Conservation (phyloP, 2,329 filamentous ascomycete species). For the Neofusicoccum parvum region DNA sequence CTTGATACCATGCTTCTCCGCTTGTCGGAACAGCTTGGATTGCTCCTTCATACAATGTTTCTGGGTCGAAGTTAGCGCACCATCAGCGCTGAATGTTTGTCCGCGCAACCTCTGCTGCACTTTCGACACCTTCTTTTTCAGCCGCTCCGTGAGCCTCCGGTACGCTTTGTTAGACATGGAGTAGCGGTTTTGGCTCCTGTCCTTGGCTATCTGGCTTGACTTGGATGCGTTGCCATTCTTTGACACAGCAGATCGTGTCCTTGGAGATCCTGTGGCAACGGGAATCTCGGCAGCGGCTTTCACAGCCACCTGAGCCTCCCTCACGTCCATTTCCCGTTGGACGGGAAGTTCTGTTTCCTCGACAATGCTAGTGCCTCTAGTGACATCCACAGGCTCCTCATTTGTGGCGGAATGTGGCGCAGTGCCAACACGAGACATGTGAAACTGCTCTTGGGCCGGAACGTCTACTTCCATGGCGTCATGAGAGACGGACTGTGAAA, state of each 20-base stretch:
- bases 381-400: no score
- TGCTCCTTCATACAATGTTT: no score
- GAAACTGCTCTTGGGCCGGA: neutral
- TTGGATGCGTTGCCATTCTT: neutral
- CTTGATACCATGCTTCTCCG: neutral
- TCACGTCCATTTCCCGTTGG: neutral
- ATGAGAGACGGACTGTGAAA: neutral
- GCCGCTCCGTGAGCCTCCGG: no score
- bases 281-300: neutral
- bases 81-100: no score
- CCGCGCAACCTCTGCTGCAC: no score
- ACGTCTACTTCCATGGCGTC: constrained; percentile 7
- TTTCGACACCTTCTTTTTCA: no score
- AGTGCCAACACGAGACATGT: neutral
- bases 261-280: neutral
- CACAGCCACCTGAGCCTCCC: neutral
- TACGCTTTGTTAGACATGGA: no score
- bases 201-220: neutral
- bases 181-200: no score
- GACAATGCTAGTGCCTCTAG: neutral
- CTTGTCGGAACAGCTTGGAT: neutral
- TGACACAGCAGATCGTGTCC: neutral
- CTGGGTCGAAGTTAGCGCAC: no score
- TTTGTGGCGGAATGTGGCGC: neutral
- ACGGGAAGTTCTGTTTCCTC: neutral